phyloP scores from a whole-genome alignment of 352 stramenopile genomes.

The Pythium monospermum region DNA sequence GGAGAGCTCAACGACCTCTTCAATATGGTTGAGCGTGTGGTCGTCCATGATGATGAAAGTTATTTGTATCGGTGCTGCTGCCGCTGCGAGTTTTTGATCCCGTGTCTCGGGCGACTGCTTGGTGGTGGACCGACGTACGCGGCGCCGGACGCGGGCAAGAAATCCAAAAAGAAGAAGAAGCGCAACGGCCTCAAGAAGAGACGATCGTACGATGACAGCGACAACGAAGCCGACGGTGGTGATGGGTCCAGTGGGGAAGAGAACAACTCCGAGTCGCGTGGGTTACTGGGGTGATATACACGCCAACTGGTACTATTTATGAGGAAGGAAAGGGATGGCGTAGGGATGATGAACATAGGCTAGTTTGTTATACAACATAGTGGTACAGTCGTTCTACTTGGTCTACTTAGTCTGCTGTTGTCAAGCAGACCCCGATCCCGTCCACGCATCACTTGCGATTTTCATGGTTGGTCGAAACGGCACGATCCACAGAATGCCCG shows the following conservation, averaged over 20 bases:
- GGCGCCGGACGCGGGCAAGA: constrained; percentile 26
- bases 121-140: constrained; percentile 70
- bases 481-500: constrained; percentile 58
- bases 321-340: not conserved
- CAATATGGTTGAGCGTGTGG: constrained; percentile 25
- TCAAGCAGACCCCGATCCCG: not conserved
- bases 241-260: constrained; percentile 25
- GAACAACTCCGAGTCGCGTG: constrained; percentile 32
- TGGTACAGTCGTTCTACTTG: too few species aligned
- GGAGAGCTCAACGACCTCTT: constrained; percentile 58
- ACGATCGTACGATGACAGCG: constrained; percentile 38
- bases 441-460: constrained; percentile 8
- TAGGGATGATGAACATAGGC: too few species aligned
- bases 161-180: constrained; percentile 30
- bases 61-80: constrained; percentile 66
- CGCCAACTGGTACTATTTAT: too few species aligned
- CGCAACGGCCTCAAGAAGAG: constrained; percentile 17
- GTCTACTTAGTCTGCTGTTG: too few species aligned
- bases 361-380: too few species aligned
- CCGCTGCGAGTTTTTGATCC: constrained; percentile 70
- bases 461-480: constrained; percentile 35
- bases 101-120: constrained; percentile 60
- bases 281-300: constrained; percentile 46
- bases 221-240: constrained; percentile 21
- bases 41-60: constrained; percentile 31